Evolutionary conservation across 1,284 basidiomycete species (phyloP).

Genomic region (Bjerkandera adusta): DNA sequence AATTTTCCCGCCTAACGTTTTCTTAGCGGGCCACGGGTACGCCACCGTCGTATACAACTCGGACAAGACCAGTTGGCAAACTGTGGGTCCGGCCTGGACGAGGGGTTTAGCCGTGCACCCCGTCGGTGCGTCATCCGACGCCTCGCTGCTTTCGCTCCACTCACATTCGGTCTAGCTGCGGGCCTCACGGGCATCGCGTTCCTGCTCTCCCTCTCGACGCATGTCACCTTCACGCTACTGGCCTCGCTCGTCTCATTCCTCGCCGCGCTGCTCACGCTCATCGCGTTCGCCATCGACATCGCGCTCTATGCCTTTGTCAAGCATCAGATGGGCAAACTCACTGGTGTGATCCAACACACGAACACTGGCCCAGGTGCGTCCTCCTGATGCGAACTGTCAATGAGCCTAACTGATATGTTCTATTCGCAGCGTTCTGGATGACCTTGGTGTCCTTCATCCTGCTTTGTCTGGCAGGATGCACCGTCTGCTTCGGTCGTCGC

Average conservation of each 20-base stretch:
- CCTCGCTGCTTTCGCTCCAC: neutral
- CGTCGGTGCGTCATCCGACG: slow-evolving; percentile 49
- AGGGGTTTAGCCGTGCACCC: slow-evolving; percentile 72
- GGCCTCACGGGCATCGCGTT: slow-evolving; percentile 63
- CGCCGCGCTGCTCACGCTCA: slow-evolving; percentile 59
- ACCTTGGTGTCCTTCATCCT: slow-evolving; percentile 67
- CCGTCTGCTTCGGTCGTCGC: slow-evolving; percentile 67
- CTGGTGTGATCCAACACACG: slow-evolving; percentile 41
- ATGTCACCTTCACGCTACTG: slow-evolving; percentile 55
- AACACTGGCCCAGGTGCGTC: slow-evolving; percentile 57
- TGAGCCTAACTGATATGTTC: neutral
- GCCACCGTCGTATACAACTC: slow-evolving; percentile 38
- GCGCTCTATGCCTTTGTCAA: slow-evolving; percentile 65
- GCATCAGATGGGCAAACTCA: slow-evolving; percentile 49
- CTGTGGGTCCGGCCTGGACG: slow-evolving; percentile 61
- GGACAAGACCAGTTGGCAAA: slow-evolving; percentile 33
- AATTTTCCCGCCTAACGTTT: neutral
- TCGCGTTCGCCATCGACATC: slow-evolving; percentile 73
- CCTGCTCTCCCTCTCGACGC: slow-evolving; percentile 59
- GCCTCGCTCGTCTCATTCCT: slow-evolving; percentile 65
- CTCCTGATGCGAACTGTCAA: slow-evolving; percentile 5
- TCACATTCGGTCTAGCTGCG: slow-evolving; percentile 43
- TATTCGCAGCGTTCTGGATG: slow-evolving; percentile 63
- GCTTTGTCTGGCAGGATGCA: slow-evolving; percentile 60
- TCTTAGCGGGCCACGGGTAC: slow-evolving; percentile 51